phyloP scores from a whole-genome alignment of 1,139 yeast species.

The Suhomyces bribrorum region DNA sequence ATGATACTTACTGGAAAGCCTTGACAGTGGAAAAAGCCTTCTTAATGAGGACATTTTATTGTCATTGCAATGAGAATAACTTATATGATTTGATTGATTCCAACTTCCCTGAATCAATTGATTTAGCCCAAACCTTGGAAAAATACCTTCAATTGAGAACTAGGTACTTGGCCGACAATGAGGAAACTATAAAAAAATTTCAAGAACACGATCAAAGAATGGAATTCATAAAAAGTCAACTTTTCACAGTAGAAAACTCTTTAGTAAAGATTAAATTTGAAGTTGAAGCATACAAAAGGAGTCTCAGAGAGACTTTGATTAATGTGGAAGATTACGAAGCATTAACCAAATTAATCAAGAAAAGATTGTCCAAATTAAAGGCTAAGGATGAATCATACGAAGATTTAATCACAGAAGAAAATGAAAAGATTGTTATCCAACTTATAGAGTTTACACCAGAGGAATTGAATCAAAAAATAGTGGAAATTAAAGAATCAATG shows the following conservation, averaged over 20 bases:
- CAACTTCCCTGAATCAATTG: slow-evolving; percentile 79
- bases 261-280: slow-evolving; percentile 17
- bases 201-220: slow-evolving; percentile 15
- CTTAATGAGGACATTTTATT: slow-evolving; percentile 65
- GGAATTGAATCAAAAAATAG: slow-evolving; percentile 15
- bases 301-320: slow-evolving; percentile 11
- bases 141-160: slow-evolving; percentile 53
- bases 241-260: slow-evolving; percentile 16
- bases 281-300: slow-evolving; percentile 16
- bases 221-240: slow-evolving; percentile 17
- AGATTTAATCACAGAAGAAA: slow-evolving; percentile 16
- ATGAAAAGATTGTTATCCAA: slow-evolving; percentile 17
- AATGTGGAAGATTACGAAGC: slow-evolving; percentile 17
- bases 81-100: slow-evolving; percentile 63
- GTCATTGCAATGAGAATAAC: slow-evolving; percentile 58
- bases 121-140: slow-evolving; percentile 59
- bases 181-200: slow-evolving; percentile 18
- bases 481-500: slow-evolving; percentile 14
- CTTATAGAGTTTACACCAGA: slow-evolving; percentile 15
- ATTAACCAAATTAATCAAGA: slow-evolving; percentile 13
- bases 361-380: slow-evolving; percentile 12
- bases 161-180: slow-evolving; percentile 34
- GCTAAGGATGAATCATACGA: slow-evolving; percentile 15
- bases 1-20: slow-evolving; percentile 63
- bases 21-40: slow-evolving; percentile 77